Evolutionary conservation across 208 protist species (phyloP).

Genomic region (Lotmaria passim): DNA sequence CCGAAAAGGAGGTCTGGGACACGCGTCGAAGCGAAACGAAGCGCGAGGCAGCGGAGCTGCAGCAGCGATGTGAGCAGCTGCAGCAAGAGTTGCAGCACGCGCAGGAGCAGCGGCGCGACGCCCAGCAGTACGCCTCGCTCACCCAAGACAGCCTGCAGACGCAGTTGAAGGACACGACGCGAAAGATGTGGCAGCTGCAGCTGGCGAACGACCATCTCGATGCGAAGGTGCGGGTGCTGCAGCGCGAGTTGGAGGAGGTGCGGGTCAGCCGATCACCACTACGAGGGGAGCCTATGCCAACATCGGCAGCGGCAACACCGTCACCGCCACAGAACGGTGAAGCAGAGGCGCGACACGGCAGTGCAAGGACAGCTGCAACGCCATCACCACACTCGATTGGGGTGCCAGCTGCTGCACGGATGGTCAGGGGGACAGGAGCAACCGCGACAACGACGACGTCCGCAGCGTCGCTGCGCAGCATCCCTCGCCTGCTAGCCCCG

Average conservation of each 20-base stretch:
- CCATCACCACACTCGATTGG: background rate
- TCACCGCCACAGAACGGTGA: background rate
- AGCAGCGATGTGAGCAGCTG: background rate
- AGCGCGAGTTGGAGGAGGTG: constrained; percentile 42
- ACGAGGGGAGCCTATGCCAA: background rate
- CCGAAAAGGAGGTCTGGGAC: constrained; percentile 21
- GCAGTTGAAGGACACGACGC: constrained; percentile 34
- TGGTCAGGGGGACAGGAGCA: background rate
- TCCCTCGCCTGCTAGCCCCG: constrained; percentile 9
- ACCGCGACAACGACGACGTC: background rate
- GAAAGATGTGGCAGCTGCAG: constrained; percentile 34
- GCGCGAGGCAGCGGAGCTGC: background rate
- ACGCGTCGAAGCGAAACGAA: background rate
- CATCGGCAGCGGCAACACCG: background rate
- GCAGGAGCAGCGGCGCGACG: background rate
- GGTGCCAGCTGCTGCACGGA: constrained; percentile 13
- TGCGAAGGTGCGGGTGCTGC: constrained; percentile 33
- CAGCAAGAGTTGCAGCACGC: background rate
- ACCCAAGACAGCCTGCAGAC: constrained; percentile 9
- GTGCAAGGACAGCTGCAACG: no score
- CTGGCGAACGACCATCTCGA: constrained; percentile 47
- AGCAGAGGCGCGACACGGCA: no score
- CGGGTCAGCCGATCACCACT: constrained; percentile 2
- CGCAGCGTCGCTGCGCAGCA: background rate
- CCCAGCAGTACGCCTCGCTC: constrained; percentile 6